These are phyloP conservation scores for Ophioceras dolichostomum DNA, from an alignment of 2,329 filamentous ascomycete genomes.

Conservation along the genomic window DNA sequence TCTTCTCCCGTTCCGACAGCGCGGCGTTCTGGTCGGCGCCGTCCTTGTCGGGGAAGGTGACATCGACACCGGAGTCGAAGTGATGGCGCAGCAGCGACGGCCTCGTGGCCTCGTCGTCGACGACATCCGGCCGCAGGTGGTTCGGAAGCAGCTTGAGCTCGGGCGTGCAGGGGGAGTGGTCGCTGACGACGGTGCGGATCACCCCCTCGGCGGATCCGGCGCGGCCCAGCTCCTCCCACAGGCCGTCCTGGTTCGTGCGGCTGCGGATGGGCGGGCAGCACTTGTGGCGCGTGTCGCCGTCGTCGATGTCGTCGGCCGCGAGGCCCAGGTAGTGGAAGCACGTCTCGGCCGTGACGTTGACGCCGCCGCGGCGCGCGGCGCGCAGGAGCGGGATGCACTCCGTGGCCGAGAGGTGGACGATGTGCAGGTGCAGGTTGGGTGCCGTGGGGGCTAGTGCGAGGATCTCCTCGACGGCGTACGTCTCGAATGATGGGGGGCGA, in stretches of 20 bases:
- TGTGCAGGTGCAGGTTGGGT: slow-evolving; percentile 75
- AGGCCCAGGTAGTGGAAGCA: slow-evolving; percentile 92
- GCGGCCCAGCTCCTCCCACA: slow-evolving; percentile 69
- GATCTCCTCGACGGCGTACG: slow-evolving; percentile 79
- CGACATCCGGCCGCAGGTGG: slow-evolving; percentile 33
- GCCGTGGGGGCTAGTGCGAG: slow-evolving; percentile 69
- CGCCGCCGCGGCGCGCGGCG: slow-evolving; percentile 55
- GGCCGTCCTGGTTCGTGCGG: slow-evolving; percentile 65
- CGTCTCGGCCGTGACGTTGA: slow-evolving; percentile 87
- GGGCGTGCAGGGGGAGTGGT: slow-evolving; percentile 93
- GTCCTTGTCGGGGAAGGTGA: slow-evolving; percentile 21
- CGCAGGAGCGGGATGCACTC: slow-evolving; percentile 75
- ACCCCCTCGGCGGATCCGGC: slow-evolving; percentile 52
- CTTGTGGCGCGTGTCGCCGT: slow-evolving; percentile 86
- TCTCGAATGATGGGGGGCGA: slow-evolving; percentile 81
- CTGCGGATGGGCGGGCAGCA: slow-evolving; percentile 88
- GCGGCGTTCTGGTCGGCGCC: slow-evolving; percentile 13
- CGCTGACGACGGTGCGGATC: slow-evolving; percentile 83
- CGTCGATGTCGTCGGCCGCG: slow-evolving; percentile 66
- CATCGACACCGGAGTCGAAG: slow-evolving; percentile 40
- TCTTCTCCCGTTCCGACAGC: slow-evolving; percentile 15
- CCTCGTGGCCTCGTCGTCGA: not conserved
- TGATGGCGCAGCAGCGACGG: slow-evolving; percentile 20
- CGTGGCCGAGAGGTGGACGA: slow-evolving; percentile 85
- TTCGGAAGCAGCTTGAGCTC: slow-evolving; percentile 79